These are phyloP conservation scores for Cyclotella cryptica DNA, from an alignment of 108 stramenopile species.

Conservation along the genomic window DNA sequence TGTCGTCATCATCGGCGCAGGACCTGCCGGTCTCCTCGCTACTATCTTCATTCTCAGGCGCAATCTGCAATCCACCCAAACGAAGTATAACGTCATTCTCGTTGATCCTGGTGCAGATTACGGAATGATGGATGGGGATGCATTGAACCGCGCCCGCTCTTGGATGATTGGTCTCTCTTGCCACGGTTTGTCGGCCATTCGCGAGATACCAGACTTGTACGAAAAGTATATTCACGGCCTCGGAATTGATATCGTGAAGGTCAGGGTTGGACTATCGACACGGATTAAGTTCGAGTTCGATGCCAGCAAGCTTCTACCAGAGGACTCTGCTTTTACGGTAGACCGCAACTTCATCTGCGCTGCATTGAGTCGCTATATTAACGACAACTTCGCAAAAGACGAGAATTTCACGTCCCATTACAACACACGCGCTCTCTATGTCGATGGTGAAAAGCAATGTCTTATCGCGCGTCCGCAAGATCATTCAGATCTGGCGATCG, in stretches of 20 bases:
- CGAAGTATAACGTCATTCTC: conserved; percentile 43
- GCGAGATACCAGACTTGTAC: conserved; percentile 40
- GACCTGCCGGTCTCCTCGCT: conserved; percentile 53
- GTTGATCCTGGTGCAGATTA: conserved; percentile 44
- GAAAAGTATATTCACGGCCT: conserved; percentile 46
- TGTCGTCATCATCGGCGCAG: conserved; percentile 51
- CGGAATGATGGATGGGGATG: conserved; percentile 30
- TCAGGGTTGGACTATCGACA: conserved; percentile 12
- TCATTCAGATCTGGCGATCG: conserved; percentile 24
- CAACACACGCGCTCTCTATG: conserved; percentile 30
- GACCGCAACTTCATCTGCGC: conserved; percentile 56
- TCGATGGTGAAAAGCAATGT: conserved; percentile 43
- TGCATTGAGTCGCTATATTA: conserved; percentile 47
- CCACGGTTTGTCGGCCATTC: conserved; percentile 48
- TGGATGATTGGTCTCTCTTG: conserved; percentile 60
- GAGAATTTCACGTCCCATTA: conserved; percentile 18
- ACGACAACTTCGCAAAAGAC: conserved; percentile 32
- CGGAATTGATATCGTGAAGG: conserved; percentile 8
- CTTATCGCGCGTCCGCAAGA: conserved; percentile 32
- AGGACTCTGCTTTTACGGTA: conserved; percentile 40
- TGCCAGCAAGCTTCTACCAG: conserved; percentile 8
- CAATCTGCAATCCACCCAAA: conserved; percentile 1
- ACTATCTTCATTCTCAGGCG: conserved; percentile 42
- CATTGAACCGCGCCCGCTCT: conserved; percentile 19
- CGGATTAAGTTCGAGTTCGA: conserved; percentile 18